Evolutionary conservation across 805 yeast species (phyloP).

Genomic region (Metschnikowia dekortorum): DNA sequence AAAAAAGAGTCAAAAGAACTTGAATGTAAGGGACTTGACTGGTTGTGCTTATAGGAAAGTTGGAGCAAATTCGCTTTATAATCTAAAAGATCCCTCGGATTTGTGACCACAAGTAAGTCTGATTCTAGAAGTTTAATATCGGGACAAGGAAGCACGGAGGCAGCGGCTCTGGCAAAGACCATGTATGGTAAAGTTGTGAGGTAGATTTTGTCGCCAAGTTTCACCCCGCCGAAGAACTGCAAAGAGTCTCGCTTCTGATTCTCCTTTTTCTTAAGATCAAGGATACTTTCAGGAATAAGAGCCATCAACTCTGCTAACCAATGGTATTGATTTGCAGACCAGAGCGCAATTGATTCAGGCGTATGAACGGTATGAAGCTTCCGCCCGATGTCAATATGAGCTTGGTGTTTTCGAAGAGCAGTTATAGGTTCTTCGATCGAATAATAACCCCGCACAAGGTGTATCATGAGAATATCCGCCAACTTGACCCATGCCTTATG

Average conservation of each 20-base stretch:
- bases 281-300: constrained; percentile 42
- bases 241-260: constrained; percentile 8
- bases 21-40: background rate
- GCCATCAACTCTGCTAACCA: constrained; percentile 60
- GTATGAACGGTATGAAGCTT: background rate
- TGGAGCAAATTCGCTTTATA: constrained; percentile 7
- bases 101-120: constrained; percentile 1
- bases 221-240: constrained; percentile 32
- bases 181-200: constrained; percentile 28
- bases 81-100: constrained; percentile 4
- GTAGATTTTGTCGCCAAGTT: constrained; percentile 22
- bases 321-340: constrained; percentile 63
- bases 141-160: constrained; percentile 20
- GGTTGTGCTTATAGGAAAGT: background rate
- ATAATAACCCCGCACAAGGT: constrained; percentile 57
- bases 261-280: constrained; percentile 12
- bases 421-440: constrained; percentile 53
- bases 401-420: constrained; percentile 60
- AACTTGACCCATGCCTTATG: constrained; percentile 39
- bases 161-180: constrained; percentile 28
- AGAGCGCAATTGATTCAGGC: constrained; percentile 19
- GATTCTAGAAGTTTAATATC: constrained; percentile 1
- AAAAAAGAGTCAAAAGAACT: constrained; percentile 14
- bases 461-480: constrained; percentile 58
- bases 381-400: constrained; percentile 50